phyloP scores from a whole-genome alignment of 768 basidiomycete genomes.

The Crucibulum laeve region DNA sequence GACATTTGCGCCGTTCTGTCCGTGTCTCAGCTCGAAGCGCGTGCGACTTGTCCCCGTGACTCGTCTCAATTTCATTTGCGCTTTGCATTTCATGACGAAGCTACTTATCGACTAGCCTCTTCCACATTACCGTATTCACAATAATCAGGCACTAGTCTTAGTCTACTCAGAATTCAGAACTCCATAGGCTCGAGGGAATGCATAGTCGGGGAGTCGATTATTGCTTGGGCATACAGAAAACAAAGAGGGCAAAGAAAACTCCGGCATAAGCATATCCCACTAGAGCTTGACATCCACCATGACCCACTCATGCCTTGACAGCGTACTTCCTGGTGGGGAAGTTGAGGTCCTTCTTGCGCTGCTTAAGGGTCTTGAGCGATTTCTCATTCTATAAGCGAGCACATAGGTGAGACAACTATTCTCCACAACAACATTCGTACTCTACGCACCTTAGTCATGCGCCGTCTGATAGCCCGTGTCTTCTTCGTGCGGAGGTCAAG shows the following conservation, averaged over 20 bases:
- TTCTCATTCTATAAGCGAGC: conserved; percentile 60
- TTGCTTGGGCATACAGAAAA: conserved; percentile 17
- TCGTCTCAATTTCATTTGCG: no score
- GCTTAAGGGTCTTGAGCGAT: conserved; percentile 85
- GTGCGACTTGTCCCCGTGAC: no score
- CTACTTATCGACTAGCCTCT: not conserved
- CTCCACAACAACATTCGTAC: not conserved
- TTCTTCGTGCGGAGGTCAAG: conserved; percentile 97
- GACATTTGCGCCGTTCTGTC: no score
- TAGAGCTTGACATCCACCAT: not conserved
- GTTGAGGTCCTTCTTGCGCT: conserved; percentile 91
- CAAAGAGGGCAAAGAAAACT: conserved; percentile 14
- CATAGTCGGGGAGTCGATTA: conserved; percentile 9
- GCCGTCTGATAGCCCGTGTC: conserved; percentile 96
- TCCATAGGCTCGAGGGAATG: not conserved
- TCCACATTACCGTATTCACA: not conserved
- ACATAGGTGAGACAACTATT: not conserved
- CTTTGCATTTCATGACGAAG: no score
- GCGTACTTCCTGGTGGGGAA: conserved; percentile 94
- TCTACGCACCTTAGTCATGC: conserved; percentile 84
- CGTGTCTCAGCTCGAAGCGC: no score
- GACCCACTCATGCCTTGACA: conserved; percentile 73
- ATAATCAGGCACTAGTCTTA: not conserved
- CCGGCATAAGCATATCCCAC: conserved; percentile 9
- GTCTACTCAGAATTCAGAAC: not conserved